A percentile compares a stretch with the other conserved stretches of the same genome.
Evolutionary conservation across 495 filamentous ascomycete species (phyloP).

Genomic region (Aspergillus bertholletiae): DNA sequence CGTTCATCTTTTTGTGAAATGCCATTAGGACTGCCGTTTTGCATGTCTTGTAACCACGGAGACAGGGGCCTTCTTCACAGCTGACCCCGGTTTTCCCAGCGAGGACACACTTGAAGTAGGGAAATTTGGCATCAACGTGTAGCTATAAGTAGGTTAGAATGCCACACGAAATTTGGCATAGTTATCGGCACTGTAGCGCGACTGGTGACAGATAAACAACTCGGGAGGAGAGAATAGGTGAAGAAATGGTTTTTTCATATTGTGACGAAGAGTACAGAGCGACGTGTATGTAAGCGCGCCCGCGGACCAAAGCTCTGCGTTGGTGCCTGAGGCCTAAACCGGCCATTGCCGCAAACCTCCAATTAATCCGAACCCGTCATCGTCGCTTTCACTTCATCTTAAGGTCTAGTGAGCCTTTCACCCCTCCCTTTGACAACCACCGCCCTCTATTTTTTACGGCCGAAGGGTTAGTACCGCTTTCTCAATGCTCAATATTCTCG

Average conservation of each 20-base stretch:
- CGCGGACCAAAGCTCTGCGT: constrained; percentile 13
- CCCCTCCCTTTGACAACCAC: constrained; percentile 12
- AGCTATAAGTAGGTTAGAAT: constrained; percentile 47
- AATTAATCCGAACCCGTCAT: constrained; percentile 27
- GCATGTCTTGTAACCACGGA: constrained; percentile 54
- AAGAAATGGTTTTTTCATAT: constrained; percentile 44
- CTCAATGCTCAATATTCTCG: background rate
- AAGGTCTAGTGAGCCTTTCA: constrained; percentile 17
- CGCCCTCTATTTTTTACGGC: constrained; percentile 28
- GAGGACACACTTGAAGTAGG: constrained; percentile 57
- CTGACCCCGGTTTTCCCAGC: constrained; percentile 65
- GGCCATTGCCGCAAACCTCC: constrained; percentile 28
- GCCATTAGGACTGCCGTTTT: constrained; percentile 52
- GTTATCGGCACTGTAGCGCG: constrained; percentile 45
- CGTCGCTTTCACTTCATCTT: constrained; percentile 24
- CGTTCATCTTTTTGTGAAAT: constrained; percentile 44
- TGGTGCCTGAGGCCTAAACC: constrained; percentile 16
- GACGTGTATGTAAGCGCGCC: constrained; percentile 33
- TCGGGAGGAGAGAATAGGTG: constrained; percentile 33
- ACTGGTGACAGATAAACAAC: constrained; percentile 34
- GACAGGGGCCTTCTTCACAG: constrained; percentile 45
- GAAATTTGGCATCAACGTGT: constrained; percentile 64
- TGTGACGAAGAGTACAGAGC: constrained; percentile 20
- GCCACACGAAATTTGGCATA: constrained; percentile 60
- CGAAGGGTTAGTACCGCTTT: constrained; percentile 26